A percentile compares a stretch with the other conserved stretches of the same genome.
Evolutionary conservation across 2,329 filamentous ascomycete genomes (phyloP).

Genomic region (Calonectria montana): DNA sequence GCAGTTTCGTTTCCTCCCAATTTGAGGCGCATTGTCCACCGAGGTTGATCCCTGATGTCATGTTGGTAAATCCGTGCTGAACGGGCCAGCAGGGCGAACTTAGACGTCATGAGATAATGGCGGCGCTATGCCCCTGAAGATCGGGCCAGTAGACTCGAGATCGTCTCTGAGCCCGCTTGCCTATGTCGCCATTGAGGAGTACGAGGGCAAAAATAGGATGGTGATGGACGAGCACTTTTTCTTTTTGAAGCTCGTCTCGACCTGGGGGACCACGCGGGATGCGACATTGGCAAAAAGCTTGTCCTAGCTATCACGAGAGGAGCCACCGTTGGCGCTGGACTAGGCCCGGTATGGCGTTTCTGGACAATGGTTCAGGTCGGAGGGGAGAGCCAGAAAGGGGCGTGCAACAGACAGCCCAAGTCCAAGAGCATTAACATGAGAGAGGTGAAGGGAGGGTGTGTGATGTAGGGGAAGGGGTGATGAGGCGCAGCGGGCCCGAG

Average conservation of each 20-base stretch:
- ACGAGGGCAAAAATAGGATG: background rate
- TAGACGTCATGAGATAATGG: background rate
- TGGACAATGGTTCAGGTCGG: conserved; percentile 10
- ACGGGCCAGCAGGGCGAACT: background rate
- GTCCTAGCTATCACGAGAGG: background rate
- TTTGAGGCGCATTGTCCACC: background rate
- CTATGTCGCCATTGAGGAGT: background rate
- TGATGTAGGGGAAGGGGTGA: background rate
- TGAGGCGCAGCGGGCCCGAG: background rate
- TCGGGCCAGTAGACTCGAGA: conserved; percentile 15
- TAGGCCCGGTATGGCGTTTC: background rate
- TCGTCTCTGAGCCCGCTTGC: conserved; percentile 2
- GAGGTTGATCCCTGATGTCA: conserved; percentile 8
- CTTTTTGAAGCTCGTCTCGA: background rate
- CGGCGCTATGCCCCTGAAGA: conserved; percentile 32
- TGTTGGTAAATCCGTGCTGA: background rate
- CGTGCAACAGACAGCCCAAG: background rate
- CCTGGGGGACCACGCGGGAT: conserved; percentile 5
- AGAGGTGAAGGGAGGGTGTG: conserved; percentile 9
- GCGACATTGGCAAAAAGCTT: conserved; percentile 16
- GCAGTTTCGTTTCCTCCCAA: background rate
- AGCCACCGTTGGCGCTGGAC: background rate
- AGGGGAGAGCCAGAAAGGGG: conserved; percentile 24
- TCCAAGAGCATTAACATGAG: background rate
- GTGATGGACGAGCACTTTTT: background rate